Base-by-base conservation (phyloP, 23 red algal genomes). In the Chondrus crispus region DNA sequence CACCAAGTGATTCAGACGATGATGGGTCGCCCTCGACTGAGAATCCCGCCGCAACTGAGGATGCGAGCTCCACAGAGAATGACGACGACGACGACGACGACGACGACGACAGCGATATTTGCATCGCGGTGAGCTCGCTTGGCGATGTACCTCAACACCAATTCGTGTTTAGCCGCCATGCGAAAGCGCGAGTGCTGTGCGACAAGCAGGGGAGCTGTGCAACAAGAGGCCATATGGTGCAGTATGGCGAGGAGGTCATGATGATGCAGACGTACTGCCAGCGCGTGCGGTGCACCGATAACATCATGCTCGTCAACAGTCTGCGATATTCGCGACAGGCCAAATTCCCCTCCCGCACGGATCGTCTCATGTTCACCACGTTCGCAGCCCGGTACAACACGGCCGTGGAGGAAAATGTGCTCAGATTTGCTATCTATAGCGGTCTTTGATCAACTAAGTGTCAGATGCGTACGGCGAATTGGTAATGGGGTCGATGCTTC, bases 191-290 rank as follows among this genome's bases (percentile, higher is more conserved):
- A 51, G 82, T 86, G 41, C 62, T 86, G 42, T 86, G 82, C 22
- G 82, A 86, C 51, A 35, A 55, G n/a, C 50, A 32, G 26, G 24
- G 24, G 7, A 86, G 82, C 32, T 86, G 82, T 47, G 82, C 82
- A 49, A 86, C 82, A 20, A 55, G 39, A 1, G 82, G 82, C 28
- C 82, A 86, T 86, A 32, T 86, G 35, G 82, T 86, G 9, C 40
- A 69, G 13, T 86, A 68, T 22, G 58, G 42, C 9, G 82, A 62
- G 18, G 22, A 32, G 5, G 44, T 62, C 2, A 86, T 86, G 82
- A 86, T 86, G 82, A 86, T 86, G 82, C 4, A 28, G 22, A 69
- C 82, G 20, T 86, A 86, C 22, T 86, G 82, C 47, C 26, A 72
- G 22, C 5, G 39, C 3, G 18, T 41, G 8, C 9, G 3, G 2